A percentile compares a stretch with the other conserved stretches of the same genome.
Evolutionary conservation across 2,329 filamentous ascomycete species (phyloP).

Genomic region (Lomentospora prolificans): DNA sequence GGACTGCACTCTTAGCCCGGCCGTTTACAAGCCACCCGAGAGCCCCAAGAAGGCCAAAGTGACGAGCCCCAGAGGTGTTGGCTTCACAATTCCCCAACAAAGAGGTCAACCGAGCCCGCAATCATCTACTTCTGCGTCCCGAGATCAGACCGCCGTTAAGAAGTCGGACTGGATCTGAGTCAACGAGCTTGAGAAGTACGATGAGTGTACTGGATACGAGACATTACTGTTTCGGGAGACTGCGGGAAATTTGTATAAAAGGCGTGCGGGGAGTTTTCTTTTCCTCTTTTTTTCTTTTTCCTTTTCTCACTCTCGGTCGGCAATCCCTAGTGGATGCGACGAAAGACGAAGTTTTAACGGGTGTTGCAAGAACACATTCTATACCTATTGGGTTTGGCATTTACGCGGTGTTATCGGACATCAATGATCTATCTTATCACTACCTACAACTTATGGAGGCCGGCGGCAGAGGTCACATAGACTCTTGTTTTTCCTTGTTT

Average conservation of each 20-base stretch:
- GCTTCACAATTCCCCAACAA: constrained; percentile 21
- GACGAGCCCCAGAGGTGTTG: constrained; percentile 33
- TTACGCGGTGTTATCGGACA: constrained; percentile 6
- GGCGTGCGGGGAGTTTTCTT: constrained; percentile 1
- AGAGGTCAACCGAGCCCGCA: background rate
- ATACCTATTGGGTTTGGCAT: constrained; percentile 6
- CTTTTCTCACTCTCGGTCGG: background rate
- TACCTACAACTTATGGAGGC: background rate
- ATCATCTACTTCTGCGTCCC: background rate
- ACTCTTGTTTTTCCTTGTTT: constrained; percentile 2
- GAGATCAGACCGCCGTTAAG: background rate
- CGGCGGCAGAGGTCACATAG: constrained; percentile 1
- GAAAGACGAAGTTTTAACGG: background rate
- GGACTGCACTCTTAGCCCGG: constrained; percentile 35
- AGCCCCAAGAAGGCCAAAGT: constrained; percentile 27
- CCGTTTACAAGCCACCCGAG: constrained; percentile 37
- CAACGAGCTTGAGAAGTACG: background rate
- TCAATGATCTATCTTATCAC: background rate
- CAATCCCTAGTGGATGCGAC: background rate
- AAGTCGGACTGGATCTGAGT: constrained; percentile 22
- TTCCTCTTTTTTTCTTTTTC: background rate
- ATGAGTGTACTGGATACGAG: constrained; percentile 1
- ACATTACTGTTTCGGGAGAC: background rate
- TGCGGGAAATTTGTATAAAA: background rate
- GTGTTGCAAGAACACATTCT: background rate